These are phyloP conservation scores for Mimosa pudica DNA, from an alignment of 306 rosid species.

Conservation along the genomic window DNA sequence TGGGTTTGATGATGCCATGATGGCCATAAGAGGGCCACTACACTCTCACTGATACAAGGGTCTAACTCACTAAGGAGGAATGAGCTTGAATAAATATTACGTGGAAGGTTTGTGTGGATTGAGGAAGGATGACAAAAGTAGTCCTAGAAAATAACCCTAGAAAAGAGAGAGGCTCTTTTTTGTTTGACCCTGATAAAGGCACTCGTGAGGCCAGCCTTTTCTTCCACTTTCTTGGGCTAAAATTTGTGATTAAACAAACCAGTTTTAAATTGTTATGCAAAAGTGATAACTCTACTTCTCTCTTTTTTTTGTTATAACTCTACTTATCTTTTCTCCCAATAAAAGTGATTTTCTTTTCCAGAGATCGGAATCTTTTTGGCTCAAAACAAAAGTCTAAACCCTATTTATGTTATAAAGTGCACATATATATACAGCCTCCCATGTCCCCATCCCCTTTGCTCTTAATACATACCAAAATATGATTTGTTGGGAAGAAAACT, in stretches of 20 bases:
- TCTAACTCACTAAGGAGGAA: neutral
- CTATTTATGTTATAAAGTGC: conserved; percentile 46
- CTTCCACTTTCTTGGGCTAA: conserved; percentile 39
- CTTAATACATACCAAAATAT: neutral
- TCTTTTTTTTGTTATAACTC: neutral
- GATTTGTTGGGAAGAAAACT: neutral
- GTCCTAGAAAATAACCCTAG: conserved; percentile 42
- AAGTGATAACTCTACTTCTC: conserved; percentile 23
- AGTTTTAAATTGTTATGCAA: conserved; percentile 27
- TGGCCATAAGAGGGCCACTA: neutral
- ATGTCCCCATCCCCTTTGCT: conserved; percentile 21
- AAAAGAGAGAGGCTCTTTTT: conserved; percentile 19
- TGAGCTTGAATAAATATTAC: neutral
- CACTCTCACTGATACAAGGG: neutral
- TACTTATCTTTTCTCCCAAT: conserved; percentile 18
- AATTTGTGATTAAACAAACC: conserved; percentile 36
- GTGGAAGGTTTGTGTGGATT: conserved; percentile 3
- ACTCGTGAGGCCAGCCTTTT: conserved; percentile 44
- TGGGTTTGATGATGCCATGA: neutral
- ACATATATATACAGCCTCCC: conserved; percentile 33
- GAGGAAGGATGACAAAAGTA: conserved; percentile 40
- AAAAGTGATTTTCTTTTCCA: conserved; percentile 39
- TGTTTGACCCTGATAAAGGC: conserved; percentile 68
- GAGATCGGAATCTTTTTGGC: conserved; percentile 64
- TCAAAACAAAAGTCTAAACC: conserved; percentile 49